These are phyloP conservation scores for Cercis canadensis DNA, from an alignment of 306 rosid species.

Conservation along the genomic window DNA sequence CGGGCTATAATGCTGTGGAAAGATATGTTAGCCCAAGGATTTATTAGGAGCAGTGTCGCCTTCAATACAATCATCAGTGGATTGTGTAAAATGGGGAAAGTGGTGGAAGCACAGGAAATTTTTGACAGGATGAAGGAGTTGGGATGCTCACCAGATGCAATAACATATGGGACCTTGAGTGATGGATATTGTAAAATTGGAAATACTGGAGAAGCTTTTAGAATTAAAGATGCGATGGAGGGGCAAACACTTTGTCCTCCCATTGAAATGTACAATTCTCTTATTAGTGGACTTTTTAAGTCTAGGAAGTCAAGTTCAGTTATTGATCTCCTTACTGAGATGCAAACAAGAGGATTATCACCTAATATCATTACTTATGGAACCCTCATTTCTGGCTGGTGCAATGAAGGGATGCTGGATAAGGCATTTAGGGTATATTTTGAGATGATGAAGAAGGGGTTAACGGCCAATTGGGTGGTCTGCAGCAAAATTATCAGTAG, in stretches of 20 bases:
- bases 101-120: slow-evolving; percentile 68
- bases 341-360: slow-evolving; percentile 65
- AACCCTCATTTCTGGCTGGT: slow-evolving; percentile 85
- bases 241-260: slow-evolving; percentile 53
- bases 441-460: slow-evolving; percentile 75
- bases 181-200: slow-evolving; percentile 79
- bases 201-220: slow-evolving; percentile 64
- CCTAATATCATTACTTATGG: slow-evolving; percentile 76
- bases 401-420: slow-evolving; percentile 69
- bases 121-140: slow-evolving; percentile 76
- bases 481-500: slow-evolving; percentile 79
- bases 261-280: slow-evolving; percentile 85
- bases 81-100: slow-evolving; percentile 78
- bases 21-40: slow-evolving; percentile 63
- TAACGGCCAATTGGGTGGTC: slow-evolving; percentile 59
- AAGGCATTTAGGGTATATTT: slow-evolving; percentile 68
- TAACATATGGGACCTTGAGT: slow-evolving; percentile 72
- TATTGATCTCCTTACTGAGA: slow-evolving; percentile 63
- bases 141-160: slow-evolving; percentile 71
- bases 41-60: slow-evolving; percentile 55
- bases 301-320: slow-evolving; percentile 52
- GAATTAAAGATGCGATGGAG: slow-evolving; percentile 68
- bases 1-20: slow-evolving; percentile 66
- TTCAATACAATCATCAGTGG: slow-evolving; percentile 81
- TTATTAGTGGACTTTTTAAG: slow-evolving; percentile 71